Percentiles rank a stretch among this genome's conserved stretches.
These are phyloP conservation scores for Solanum pimpinellifolium DNA, from an alignment of 257 asterid genomes.

Conservation along the genomic window DNA sequence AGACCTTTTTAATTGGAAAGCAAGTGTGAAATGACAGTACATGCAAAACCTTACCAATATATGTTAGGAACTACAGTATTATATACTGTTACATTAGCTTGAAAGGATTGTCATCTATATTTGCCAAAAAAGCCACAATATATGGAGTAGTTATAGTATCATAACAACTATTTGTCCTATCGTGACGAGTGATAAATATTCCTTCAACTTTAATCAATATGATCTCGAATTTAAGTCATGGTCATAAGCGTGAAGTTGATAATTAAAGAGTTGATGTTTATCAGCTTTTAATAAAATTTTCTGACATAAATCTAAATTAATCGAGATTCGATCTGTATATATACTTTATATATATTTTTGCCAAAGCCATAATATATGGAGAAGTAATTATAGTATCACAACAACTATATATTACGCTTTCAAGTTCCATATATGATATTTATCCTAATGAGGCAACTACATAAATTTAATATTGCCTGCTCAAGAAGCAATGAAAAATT, in stretches of 20 bases:
- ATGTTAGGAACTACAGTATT: neutral
- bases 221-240: neutral
- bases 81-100: neutral
- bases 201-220: accelerated
- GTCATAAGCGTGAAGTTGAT: too few relatives aligned
- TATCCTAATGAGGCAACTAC: neutral
- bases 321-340: too few relatives aligned
- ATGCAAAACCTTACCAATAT: neutral
- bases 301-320: too few relatives aligned
- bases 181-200: neutral
- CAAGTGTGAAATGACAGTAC: neutral
- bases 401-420: neutral
- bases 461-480: neutral
- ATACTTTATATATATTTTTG: neutral
- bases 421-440: neutral
- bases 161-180: neutral
- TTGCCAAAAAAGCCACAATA: neutral
- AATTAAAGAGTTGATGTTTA: too few relatives aligned
- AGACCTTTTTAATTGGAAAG: neutral
- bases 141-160: neutral
- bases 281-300: too few relatives aligned
- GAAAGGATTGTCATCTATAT: neutral
- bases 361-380: neutral
- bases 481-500: neutral
- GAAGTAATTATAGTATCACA: neutral